Percentiles rank a stretch among this genome's conserved stretches.
Conservation (phyloP, 2,329 filamentous ascomycete species). For the Clarireedia paspali region DNA sequence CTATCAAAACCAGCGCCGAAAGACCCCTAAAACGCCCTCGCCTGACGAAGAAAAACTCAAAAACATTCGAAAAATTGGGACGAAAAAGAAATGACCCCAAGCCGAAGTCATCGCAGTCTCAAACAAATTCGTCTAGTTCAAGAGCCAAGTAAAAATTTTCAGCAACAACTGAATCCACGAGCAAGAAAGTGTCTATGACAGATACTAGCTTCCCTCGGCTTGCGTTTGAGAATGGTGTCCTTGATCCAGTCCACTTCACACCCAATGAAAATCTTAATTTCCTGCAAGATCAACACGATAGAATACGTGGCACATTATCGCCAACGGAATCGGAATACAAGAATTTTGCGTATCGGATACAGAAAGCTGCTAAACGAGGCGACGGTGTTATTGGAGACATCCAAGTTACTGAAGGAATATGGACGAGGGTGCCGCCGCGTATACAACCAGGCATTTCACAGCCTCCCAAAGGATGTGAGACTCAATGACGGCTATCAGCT, state of each 20-base stretch:
- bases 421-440: constrained; percentile 7
- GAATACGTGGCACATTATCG: constrained; percentile 2
- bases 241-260: constrained; percentile 1
- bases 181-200: constrained; percentile 1
- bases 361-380: constrained; percentile 9
- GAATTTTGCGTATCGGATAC: constrained; percentile 4
- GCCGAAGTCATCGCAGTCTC: no score
- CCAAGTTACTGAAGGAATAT: constrained; percentile 10
- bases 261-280: constrained; percentile 7
- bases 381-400: constrained; percentile 9
- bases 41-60: not conserved
- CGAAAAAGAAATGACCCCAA: not conserved
- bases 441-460: constrained; percentile 18
- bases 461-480: constrained; percentile 21
- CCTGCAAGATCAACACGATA: constrained; percentile 1
- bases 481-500: constrained; percentile 26
- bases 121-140: no score
- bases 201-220: not conserved
- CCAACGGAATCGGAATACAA: constrained; percentile 11
- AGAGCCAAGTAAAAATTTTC: not conserved
- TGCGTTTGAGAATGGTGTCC: constrained; percentile 7
- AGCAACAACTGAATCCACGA: not conserved
- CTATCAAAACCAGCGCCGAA: not conserved
- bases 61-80: not conserved
- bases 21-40: not conserved